Evolutionary conservation across 2,329 filamentous ascomycete species (phyloP), one percentile per base, ranked within the genome.

Genomic region (Pseudocercospora musae): DNA sequence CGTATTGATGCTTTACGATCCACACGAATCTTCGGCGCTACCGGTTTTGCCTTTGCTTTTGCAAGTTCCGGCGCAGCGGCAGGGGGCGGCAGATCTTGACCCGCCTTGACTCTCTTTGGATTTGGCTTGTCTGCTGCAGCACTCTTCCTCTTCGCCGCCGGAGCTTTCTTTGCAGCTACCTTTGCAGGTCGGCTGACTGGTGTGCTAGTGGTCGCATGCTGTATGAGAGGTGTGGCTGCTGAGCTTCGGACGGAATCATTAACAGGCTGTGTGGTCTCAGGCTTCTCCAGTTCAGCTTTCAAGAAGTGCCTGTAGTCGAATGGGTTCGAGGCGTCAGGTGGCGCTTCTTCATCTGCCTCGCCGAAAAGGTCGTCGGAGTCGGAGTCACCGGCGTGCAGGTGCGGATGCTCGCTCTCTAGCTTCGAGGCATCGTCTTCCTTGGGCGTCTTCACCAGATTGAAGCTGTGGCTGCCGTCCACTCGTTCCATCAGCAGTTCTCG

Each of bases 381-480:
- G 29, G 65, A 64, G 23, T 63, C 59, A 20, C 68, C 66, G 23
- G 58, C 66, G 23, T 46, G 58, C 18, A 70, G 59, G 63, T 91
- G 90, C 9, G 86, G 81, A 72, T 91, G 87, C 71, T 88, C 83
- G 55, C 86, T 83, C 53, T 85, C 82, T 44, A 96, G 80, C 70
- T 83, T 85, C 29, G 85, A 84, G 58, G 82, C 77, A 68, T 91
- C 85, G 58, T 82, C 79, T 70, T 89, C 88, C 67, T 82, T 84
- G 2, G 89, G 90, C 13, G 87, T 87, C 59, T 84, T 86, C 57
- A 85, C 87, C 58, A 96, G 78, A 75, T 96, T 97, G 88, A 96
- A 93, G 71, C 91, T 88, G 77, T 96, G 89, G 42, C 88, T 87
- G n/a, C 88, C 89, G 73, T 91, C 86, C 59, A 97, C 81, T 57